These are phyloP conservation scores for Saccharata proteae DNA, from an alignment of 2,329 filamentous ascomycete species.

Conservation along the genomic window DNA sequence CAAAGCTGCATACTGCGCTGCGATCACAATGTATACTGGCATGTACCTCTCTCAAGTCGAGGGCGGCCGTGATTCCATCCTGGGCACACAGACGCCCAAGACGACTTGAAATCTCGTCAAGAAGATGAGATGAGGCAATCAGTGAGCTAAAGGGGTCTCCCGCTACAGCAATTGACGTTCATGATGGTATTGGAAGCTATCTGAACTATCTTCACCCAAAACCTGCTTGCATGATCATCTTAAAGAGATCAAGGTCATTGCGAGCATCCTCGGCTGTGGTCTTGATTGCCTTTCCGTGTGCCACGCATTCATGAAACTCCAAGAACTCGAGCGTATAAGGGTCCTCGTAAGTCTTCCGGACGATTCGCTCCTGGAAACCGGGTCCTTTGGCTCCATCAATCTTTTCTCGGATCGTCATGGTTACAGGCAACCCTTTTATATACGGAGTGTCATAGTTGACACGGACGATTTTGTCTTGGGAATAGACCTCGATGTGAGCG, in stretches of 20 bases:
- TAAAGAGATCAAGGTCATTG: conserved; percentile 21
- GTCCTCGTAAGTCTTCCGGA: conserved; percentile 37
- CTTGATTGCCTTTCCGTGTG: conserved; percentile 17
- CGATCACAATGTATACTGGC: too few species aligned
- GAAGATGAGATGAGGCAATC: too few species aligned
- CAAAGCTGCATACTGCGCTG: too few species aligned
- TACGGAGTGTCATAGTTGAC: conserved; percentile 10
- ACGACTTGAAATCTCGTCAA: too few species aligned
- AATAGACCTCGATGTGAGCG: conserved; percentile 9
- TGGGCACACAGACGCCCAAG: too few species aligned
- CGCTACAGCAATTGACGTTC: too few species aligned
- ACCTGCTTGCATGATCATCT: too few species aligned
- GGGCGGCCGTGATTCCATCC: too few species aligned
- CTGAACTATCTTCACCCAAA: too few species aligned
- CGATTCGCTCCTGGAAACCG: conserved; percentile 24
- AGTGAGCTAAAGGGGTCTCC: too few species aligned
- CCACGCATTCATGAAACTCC: conserved; percentile 24
- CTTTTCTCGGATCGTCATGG: conserved; percentile 20
- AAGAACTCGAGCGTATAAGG: conserved; percentile 31
- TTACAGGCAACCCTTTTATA: conserved; percentile 10
- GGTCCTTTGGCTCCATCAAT: conserved; percentile 18
- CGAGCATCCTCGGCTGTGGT: conserved; percentile 24
- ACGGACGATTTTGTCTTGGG: conserved; percentile 7
- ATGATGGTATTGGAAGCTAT: too few species aligned
- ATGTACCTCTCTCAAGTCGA: too few species aligned